phyloP scores from a whole-genome alignment of 345 rosid genomes.

The Gossypium raimondii region DNA sequence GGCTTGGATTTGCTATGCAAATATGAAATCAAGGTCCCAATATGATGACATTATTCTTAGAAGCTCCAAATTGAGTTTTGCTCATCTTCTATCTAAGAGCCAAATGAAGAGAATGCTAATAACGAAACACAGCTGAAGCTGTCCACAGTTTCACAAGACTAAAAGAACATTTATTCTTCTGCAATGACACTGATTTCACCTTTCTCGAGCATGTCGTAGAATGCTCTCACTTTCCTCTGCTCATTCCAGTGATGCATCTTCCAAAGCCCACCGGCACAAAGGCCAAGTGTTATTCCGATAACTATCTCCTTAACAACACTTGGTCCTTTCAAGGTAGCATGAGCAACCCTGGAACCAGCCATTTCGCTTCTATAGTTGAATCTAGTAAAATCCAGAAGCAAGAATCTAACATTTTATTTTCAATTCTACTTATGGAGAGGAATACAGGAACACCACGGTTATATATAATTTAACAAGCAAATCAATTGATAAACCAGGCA shows the following conservation, averaged over 20 bases:
- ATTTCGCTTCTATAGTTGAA: constrained; percentile 34
- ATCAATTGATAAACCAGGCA: neutral
- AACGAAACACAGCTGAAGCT: neutral
- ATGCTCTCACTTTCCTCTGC: constrained; percentile 81
- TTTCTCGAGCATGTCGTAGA: constrained; percentile 88
- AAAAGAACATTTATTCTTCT: constrained; percentile 42
- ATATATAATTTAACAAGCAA: neutral
- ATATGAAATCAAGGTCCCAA: neutral
- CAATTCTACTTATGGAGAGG: constrained; percentile 27
- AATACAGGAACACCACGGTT: neutral
- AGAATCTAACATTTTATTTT: constrained; percentile 35
- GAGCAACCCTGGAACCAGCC: constrained; percentile 77
- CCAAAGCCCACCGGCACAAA: constrained; percentile 80
- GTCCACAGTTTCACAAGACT: neutral
- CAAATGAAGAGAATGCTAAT: constrained; percentile 8
- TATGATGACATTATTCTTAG: constrained; percentile 16
- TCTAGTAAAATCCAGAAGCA: constrained; percentile 6
- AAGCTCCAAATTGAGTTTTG: constrained; percentile 18
- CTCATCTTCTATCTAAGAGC: constrained; percentile 9
- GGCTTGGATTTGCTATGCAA: neutral
- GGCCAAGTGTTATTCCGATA: constrained; percentile 61
- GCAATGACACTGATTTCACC: constrained; percentile 90
- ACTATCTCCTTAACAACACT: constrained; percentile 78
- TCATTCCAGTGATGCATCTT: constrained; percentile 99
- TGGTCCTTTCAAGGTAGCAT: constrained; percentile 87